Evolutionary conservation across 352 stramenopile species (phyloP), one percentile per base, ranked within the genome.

Genomic region (Globisporangium nagaii): DNA sequence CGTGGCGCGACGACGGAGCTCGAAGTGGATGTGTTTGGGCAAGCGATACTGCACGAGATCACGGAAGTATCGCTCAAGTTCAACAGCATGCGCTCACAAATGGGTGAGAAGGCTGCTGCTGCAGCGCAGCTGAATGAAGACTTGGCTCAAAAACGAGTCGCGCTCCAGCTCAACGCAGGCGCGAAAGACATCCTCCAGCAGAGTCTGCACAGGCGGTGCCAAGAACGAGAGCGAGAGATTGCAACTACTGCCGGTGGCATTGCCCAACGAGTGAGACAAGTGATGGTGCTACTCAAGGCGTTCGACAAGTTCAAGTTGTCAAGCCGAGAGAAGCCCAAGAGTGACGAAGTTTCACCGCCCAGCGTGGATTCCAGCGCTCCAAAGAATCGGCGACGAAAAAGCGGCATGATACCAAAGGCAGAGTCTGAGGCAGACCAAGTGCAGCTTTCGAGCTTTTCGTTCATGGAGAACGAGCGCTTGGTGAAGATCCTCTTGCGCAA

Each of bases 401-500:
- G 45, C 24, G 35, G 24, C 19, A 12, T 41, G 31, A 15, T 13
- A 5, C 2, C 45, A 7, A 55, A 61, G 37, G 7, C 28, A 37
- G 20, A 1, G 2, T 30, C 25, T 10, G 35, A 56, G 2, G 24
- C 32, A 11, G 31, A 15, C 0, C 10, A 32, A 32, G 42, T 9
- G 12, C 22, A 9, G 8, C 19, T 27, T 20, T 6, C 56, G 25
- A 57, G 17, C 1, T 89, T 79, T 51, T 76, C 59, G 2, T 80
- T 93, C 17, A 70, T 81, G 56, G 82, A 94, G 49, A 92, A 90
- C 10, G 76, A 90, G 50, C 78, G 79, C 15, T 63, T 94, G 25
- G 73, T 84, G 17, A 78, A 71, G 39, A 88, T 90, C 53, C 67
- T 94, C 20, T 53, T 83, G 28, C 78, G 79, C 36, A 94, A 75